Conservation (phyloP, 495 filamentous ascomycete genomes). For the Penicillium daleae region DNA sequence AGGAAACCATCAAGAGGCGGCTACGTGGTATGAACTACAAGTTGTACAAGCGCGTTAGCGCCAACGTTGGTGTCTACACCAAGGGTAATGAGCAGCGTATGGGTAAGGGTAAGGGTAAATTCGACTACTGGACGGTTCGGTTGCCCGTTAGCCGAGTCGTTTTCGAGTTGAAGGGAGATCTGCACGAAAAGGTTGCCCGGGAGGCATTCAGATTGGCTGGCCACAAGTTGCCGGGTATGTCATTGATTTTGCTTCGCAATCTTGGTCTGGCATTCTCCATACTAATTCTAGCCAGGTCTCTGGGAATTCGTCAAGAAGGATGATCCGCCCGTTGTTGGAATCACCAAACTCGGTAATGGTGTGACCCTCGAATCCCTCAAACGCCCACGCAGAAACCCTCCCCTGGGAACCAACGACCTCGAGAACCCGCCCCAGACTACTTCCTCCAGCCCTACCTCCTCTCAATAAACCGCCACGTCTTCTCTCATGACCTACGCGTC, state of each 20-base stretch:
- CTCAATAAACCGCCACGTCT: constrained; percentile 40
- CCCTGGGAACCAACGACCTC: constrained; percentile 46
- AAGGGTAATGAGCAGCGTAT: constrained; percentile 96
- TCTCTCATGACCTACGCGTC: constrained; percentile 16
- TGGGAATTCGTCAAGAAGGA: constrained; percentile 94
- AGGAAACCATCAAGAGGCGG: constrained; percentile 87
- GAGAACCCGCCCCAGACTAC: constrained; percentile 40
- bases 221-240: constrained; percentile 91
- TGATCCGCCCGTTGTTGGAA: constrained; percentile 87
- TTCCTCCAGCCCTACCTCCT: constrained; percentile 42
- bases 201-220: constrained; percentile 95
- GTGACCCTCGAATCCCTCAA: constrained; percentile 79
- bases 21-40: constrained; percentile 91
- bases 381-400: constrained; percentile 69
- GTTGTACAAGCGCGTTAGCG: constrained; percentile 85
- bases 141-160: constrained; percentile 86
- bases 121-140: constrained; percentile 93
- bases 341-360: constrained; percentile 86
- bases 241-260: constrained; percentile 1
- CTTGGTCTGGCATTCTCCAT: constrained; percentile 15
- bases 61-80: constrained; percentile 92
- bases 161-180: constrained; percentile 86
- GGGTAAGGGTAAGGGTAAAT: constrained; percentile 98
- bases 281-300: constrained; percentile 61
- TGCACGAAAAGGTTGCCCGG: constrained; percentile 92